Conservation (phyloP, 805 yeast species). For the Candida nemodendra region DNA sequence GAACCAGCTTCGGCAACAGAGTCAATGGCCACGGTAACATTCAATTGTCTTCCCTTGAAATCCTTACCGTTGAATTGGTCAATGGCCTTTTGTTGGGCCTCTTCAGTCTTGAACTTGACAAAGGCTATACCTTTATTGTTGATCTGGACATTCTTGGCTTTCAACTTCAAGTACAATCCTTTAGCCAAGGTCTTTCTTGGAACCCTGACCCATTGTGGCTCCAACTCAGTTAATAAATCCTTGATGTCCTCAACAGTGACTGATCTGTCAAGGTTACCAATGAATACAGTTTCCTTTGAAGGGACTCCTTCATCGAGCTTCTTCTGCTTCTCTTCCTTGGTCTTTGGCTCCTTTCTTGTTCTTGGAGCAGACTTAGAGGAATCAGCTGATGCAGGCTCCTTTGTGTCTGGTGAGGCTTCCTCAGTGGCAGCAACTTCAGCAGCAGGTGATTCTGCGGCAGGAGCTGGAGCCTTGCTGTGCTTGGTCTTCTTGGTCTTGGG, state of each 20-base stretch:
- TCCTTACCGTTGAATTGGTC: slow-evolving; percentile 64
- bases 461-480: slow-evolving; percentile 11
- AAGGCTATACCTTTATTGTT: slow-evolving; percentile 67
- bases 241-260: slow-evolving; percentile 46
- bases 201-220: slow-evolving; percentile 58
- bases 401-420: slow-evolving; percentile 9
- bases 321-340: slow-evolving; percentile 30
- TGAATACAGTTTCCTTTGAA: slow-evolving; percentile 58
- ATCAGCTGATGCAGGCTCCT: slow-evolving; percentile 9
- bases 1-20: slow-evolving; percentile 32
- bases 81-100: slow-evolving; percentile 48
- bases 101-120: slow-evolving; percentile 49
- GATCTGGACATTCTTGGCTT: slow-evolving; percentile 44
- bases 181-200: slow-evolving; percentile 52
- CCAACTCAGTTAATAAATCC: slow-evolving; percentile 45
- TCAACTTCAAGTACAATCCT: slow-evolving; percentile 41
- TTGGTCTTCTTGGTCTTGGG: slow-evolving; percentile 11
- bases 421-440: slow-evolving; percentile 10
- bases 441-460: slow-evolving; percentile 5
- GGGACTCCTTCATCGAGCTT: slow-evolving; percentile 48
- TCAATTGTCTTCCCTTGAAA: slow-evolving; percentile 62
- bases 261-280: slow-evolving; percentile 56
- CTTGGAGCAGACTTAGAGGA: slow-evolving; percentile 8
- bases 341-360: slow-evolving; percentile 16
- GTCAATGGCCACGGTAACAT: slow-evolving; percentile 74